phyloP scores from a whole-genome alignment of 306 rosid species.

The Vigna mungo region DNA sequence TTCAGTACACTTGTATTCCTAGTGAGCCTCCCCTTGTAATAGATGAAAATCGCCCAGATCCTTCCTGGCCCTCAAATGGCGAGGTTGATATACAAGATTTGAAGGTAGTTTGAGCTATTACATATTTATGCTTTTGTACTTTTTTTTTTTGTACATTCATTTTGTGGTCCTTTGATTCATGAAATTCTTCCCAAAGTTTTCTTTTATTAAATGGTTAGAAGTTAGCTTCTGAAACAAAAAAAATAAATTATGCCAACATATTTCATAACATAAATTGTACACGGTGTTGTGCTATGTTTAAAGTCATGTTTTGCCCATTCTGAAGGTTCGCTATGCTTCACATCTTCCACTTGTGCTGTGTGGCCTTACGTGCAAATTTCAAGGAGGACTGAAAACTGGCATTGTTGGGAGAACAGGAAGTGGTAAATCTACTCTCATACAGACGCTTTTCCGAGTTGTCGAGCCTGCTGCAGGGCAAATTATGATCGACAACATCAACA shows the following conservation, averaged over 20 bases:
- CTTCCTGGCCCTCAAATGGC: conserved; percentile 75
- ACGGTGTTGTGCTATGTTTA: conserved; percentile 10
- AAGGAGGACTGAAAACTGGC: conserved; percentile 81
- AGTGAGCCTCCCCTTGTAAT: conserved; percentile 76
- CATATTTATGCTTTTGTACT: background rate
- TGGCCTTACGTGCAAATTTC: conserved; percentile 76
- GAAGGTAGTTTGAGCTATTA: conserved; percentile 59
- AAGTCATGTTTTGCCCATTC: conserved; percentile 12
- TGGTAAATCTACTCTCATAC: conserved; percentile 86
- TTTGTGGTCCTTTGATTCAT: background rate
- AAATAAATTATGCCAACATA: background rate
- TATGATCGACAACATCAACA: conserved; percentile 67
- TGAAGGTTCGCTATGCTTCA: conserved; percentile 87
- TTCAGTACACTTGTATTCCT: conserved; percentile 67
- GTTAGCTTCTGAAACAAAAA: background rate
- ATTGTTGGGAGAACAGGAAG: conserved; percentile 95
- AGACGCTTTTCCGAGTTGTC: conserved; percentile 71
- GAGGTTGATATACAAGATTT: conserved; percentile 69
- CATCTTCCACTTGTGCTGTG: conserved; percentile 88
- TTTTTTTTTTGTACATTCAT: background rate
- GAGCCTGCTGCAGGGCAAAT: conserved; percentile 71
- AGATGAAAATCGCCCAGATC: conserved; percentile 64
- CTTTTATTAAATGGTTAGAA: conserved; percentile 26
- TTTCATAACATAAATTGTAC: conserved; percentile 10
- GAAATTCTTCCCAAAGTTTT: background rate